Conservation (phyloP, 371 early-diverging fungal species). For the Lichtheimia ornata region DNA sequence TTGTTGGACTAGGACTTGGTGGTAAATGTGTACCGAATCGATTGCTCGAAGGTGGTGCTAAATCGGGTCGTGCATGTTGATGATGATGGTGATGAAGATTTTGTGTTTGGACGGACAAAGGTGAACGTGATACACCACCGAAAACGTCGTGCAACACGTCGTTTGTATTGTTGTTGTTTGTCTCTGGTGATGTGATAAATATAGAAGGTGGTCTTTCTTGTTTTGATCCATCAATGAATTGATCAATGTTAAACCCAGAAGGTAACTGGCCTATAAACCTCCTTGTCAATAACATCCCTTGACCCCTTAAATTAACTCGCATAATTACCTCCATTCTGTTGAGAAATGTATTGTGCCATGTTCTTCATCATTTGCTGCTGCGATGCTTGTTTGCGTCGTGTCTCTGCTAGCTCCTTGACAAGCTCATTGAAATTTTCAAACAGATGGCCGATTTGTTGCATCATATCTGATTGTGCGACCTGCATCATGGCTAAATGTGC, state of each 20-base stretch:
- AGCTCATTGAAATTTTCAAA: slow-evolving; percentile 73
- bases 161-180: slow-evolving; percentile 1
- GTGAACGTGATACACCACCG: slow-evolving; percentile 10
- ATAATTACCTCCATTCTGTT: slow-evolving; percentile 42
- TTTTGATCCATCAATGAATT: slow-evolving; percentile 8
- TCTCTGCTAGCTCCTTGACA: slow-evolving; percentile 71
- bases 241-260: slow-evolving; percentile 43
- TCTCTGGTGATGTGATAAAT: slow-evolving; percentile 62
- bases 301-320: slow-evolving; percentile 8
- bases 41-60: slow-evolving; percentile 7
- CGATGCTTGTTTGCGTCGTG: slow-evolving; percentile 62
- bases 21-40: slow-evolving; percentile 16
- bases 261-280: slow-evolving; percentile 26
- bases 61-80: slow-evolving; percentile 9
- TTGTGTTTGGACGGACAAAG: slow-evolving; percentile 18
- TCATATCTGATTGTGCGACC: slow-evolving; percentile 74
- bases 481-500: slow-evolving; percentile 77
- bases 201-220: slow-evolving; percentile 56
- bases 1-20: slow-evolving; percentile 21
- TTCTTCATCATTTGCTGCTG: slow-evolving; percentile 63
- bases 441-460: slow-evolving; percentile 69
- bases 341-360: slow-evolving; percentile 60
- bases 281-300: slow-evolving; percentile 1
- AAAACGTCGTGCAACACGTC: slow-evolving; percentile 9
- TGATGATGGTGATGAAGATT: slow-evolving; percentile 11